Evolutionary conservation across 306 rosid genomes (phyloP).

Genomic region (Trifolium fragiferum): DNA sequence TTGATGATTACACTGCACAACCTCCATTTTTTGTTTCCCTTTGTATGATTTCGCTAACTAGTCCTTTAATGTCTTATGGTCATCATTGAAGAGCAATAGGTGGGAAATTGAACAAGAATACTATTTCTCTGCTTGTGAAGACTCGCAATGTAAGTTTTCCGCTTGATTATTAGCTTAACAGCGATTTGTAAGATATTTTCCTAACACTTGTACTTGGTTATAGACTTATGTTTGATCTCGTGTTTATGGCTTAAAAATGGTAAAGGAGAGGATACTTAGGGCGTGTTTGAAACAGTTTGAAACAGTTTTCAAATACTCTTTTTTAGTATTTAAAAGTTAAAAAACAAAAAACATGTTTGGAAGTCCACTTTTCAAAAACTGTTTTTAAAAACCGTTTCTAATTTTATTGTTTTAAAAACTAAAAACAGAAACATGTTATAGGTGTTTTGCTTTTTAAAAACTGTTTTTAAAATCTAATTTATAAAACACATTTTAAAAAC

Average conservation of each 20-base stretch:
- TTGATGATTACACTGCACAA: constrained; percentile 35
- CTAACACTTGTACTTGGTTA: constrained; percentile 3
- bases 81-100: constrained; percentile 79
- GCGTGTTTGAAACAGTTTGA: too few species aligned
- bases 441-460: too few species aligned
- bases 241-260: constrained; percentile 18
- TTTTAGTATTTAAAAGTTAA: too few species aligned
- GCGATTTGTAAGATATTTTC: constrained; percentile 29
- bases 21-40: constrained; percentile 16
- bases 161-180: constrained; percentile 30
- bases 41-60: constrained; percentile 33
- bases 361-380: too few species aligned
- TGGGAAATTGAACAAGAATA: constrained; percentile 84
- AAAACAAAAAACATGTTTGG: too few species aligned
- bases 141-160: constrained; percentile 66
- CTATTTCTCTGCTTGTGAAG: constrained; percentile 90
- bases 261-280: constrained; percentile 21
- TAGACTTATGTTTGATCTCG: constrained; percentile 18
- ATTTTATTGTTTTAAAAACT: too few species aligned
- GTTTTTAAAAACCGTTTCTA: too few species aligned
- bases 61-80: constrained; percentile 49
- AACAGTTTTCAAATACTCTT: too few species aligned
- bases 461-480: too few species aligned
- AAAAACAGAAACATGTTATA: too few species aligned
- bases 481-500: too few species aligned